These are phyloP conservation scores for Hemerocallis citrina DNA, from an alignment of 106 monocot genomes.

Conservation along the genomic window DNA sequence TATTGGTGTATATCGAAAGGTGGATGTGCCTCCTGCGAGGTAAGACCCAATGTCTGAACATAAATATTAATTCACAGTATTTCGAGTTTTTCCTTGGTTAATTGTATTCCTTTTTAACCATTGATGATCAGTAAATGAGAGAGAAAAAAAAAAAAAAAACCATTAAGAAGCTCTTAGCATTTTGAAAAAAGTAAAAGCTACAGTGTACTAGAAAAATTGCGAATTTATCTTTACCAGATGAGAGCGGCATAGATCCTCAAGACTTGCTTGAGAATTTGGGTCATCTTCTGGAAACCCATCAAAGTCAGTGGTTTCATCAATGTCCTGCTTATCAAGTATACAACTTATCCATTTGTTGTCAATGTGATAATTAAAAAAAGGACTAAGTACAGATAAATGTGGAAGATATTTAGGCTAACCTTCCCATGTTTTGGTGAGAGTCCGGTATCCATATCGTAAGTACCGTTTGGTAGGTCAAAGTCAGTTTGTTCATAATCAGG, in stretches of 20 bases:
- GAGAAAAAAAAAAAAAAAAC: no score
- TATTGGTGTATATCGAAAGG: slow-evolving; percentile 82
- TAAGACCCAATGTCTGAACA: neutral
- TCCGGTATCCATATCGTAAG: slow-evolving; percentile 37
- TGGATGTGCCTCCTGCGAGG: slow-evolving; percentile 43
- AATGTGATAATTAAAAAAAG: no score
- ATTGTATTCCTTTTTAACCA: no score
- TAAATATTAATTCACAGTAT: no score
- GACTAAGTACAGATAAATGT: neutral
- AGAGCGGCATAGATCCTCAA: slow-evolving; percentile 87
- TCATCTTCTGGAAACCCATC: slow-evolving; percentile 34
- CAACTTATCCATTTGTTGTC: no score
- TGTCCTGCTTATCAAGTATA: slow-evolving; percentile 11
- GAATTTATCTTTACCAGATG: slow-evolving; percentile 58
- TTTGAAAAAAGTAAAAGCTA: neutral
- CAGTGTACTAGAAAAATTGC: neutral
- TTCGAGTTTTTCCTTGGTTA: no score
- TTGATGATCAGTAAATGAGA: no score
- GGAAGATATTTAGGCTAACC: slow-evolving; percentile 21
- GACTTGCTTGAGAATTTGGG: slow-evolving; percentile 38
- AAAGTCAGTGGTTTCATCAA: slow-evolving; percentile 15
- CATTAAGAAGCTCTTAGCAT: neutral
- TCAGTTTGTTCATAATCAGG: slow-evolving; percentile 41
- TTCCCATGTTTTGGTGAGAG: slow-evolving; percentile 17
- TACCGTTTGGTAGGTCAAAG: slow-evolving; percentile 23